These are phyloP conservation scores for Nitzschia sp. DNA, from an alignment of 108 stramenopile species.

Conservation along the genomic window DNA sequence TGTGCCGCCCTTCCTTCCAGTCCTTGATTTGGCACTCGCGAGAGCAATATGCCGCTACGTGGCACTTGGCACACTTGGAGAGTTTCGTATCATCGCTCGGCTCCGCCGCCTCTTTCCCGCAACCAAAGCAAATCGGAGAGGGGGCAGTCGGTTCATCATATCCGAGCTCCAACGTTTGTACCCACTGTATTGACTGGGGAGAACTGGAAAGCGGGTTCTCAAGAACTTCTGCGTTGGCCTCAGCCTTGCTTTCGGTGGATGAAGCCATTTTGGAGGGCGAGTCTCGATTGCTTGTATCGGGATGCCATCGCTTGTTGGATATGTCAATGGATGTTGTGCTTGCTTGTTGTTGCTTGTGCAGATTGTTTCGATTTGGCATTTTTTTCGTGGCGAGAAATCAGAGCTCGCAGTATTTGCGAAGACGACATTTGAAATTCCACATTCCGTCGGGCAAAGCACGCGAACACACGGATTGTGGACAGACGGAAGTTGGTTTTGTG, in stretches of 20 bases:
- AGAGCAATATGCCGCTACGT: constrained; percentile 72
- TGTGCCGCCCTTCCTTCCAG: constrained; percentile 80
- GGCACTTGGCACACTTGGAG: constrained; percentile 58
- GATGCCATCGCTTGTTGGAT: too few relatives aligned
- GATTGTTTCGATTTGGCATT: too few relatives aligned
- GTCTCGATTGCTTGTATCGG: too few relatives aligned
- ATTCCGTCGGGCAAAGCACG: too few relatives aligned
- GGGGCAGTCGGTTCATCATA: constrained; percentile 37
- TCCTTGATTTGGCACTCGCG: constrained; percentile 74
- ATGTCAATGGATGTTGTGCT: too few relatives aligned
- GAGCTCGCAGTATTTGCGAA: too few relatives aligned
- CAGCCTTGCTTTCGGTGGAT: not conserved
- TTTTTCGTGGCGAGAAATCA: too few relatives aligned
- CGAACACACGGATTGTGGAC: too few relatives aligned
- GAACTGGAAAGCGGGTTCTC: constrained; percentile 28
- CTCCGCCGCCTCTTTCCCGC: constrained; percentile 29
- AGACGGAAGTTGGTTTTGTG: too few relatives aligned
- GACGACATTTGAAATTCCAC: too few relatives aligned
- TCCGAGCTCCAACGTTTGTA: constrained; percentile 66
- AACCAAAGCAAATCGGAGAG: constrained; percentile 56
- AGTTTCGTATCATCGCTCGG: constrained; percentile 9
- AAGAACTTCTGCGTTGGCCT: not conserved
- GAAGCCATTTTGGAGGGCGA: constrained; percentile 1
- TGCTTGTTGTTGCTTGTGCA: too few relatives aligned
- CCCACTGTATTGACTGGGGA: constrained; percentile 43